phyloP scores from a whole-genome alignment of 176 grass and related monocot genomes.

The Paspalum vaginatum region DNA sequence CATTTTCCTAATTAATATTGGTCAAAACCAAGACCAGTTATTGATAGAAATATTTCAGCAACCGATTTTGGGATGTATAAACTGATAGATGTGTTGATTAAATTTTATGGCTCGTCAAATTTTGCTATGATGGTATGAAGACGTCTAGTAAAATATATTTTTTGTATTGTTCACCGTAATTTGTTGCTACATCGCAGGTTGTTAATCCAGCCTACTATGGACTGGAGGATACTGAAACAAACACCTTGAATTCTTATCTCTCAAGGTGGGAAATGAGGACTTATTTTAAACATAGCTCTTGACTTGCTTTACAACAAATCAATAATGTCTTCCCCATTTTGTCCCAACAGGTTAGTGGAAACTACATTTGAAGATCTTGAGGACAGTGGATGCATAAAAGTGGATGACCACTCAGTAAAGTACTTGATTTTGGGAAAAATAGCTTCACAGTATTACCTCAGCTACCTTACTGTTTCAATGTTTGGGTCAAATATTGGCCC shows the following conservation, averaged over 20 bases:
- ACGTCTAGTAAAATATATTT: slow-evolving; percentile 15
- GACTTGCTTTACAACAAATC: slow-evolving; percentile 38
- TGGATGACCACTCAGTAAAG: slow-evolving; percentile 76
- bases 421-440: slow-evolving; percentile 91
- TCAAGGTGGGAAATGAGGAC: slow-evolving; percentile 65
- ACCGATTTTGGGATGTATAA: background rate
- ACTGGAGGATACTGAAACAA: slow-evolving; percentile 78
- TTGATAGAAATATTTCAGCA: slow-evolving; percentile 12
- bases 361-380: slow-evolving; percentile 97
- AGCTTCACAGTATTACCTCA: slow-evolving; percentile 98
- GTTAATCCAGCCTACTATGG: slow-evolving; percentile 97
- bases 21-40: background rate
- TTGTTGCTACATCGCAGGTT: slow-evolving; percentile 58
- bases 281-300: slow-evolving; percentile 40
- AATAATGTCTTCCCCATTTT: slow-evolving; percentile 39
- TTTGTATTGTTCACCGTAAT: slow-evolving; percentile 30
- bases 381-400: slow-evolving; percentile 94
- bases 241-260: slow-evolving; percentile 85
- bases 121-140: slow-evolving; percentile 16
- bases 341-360: slow-evolving; percentile 75
- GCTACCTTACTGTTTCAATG: slow-evolving; percentile 96
- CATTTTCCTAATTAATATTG: slow-evolving; percentile 22
- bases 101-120: slow-evolving; percentile 18
- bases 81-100: background rate
- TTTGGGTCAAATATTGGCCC: slow-evolving; percentile 93